Conservation (phyloP, 2,329 filamentous ascomycete species). For the Trichoderma endophyticum region DNA sequence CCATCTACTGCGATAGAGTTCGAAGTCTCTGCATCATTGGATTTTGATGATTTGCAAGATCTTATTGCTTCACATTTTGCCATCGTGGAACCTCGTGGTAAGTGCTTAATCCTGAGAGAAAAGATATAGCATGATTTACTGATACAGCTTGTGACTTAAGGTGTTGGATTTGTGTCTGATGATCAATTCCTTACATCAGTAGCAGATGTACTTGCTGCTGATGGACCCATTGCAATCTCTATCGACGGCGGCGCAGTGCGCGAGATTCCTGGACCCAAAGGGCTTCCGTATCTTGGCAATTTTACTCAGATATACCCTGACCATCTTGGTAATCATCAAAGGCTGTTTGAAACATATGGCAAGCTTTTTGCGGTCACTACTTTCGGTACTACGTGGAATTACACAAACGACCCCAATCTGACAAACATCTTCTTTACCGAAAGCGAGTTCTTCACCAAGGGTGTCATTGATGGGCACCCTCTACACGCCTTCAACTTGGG, state of each 20-base stretch:
- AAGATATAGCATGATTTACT: background rate
- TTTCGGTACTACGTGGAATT: slow-evolving; percentile 48
- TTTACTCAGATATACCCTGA: slow-evolving; percentile 56
- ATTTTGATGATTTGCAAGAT: slow-evolving; percentile 38
- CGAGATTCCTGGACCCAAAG: slow-evolving; percentile 48
- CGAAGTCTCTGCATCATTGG: slow-evolving; percentile 32
- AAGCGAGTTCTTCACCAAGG: slow-evolving; percentile 52
- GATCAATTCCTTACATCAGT: slow-evolving; percentile 18
- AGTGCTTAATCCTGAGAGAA: background rate
- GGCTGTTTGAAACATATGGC: slow-evolving; percentile 52
- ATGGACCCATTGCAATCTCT: slow-evolving; percentile 40
- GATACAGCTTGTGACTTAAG: background rate
- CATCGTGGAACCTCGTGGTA: slow-evolving; percentile 42
- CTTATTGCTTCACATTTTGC: slow-evolving; percentile 42
- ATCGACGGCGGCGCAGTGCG: slow-evolving; percentile 50
- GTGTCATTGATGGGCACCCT: slow-evolving; percentile 49
- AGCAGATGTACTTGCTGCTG: slow-evolving; percentile 34
- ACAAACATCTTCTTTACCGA: slow-evolving; percentile 47
- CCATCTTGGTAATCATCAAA: slow-evolving; percentile 54
- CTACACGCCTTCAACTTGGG: slow-evolving; percentile 41
- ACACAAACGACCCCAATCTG: slow-evolving; percentile 49
- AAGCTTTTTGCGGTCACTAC: slow-evolving; percentile 50
- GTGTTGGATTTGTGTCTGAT: background rate
- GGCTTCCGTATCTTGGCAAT: slow-evolving; percentile 49
- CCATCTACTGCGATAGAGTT: slow-evolving; percentile 35